Base-by-base conservation (phyloP, 2,329 filamentous ascomycete species). In the Diaporthe helianthi region DNA sequence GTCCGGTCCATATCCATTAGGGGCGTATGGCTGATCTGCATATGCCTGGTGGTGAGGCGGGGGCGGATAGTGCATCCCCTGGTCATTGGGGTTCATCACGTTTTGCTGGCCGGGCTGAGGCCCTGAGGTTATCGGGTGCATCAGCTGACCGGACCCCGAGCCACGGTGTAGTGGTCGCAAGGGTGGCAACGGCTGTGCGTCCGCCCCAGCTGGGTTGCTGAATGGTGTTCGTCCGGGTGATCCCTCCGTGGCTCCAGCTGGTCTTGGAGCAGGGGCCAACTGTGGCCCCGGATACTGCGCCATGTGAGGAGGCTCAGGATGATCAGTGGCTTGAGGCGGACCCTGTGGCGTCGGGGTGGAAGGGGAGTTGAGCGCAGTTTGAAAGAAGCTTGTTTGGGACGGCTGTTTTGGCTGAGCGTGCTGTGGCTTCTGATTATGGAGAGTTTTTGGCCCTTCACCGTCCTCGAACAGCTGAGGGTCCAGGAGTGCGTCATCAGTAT, bases 181-280 rank as follows among this genome's bases (percentile, higher is more conserved):
- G 13, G 65, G 44, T 13, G 70, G 68, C 36, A 71, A 31, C 15
- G 64, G 58, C n/a, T 68, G 60, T 26, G 47, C 31, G 1, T 71
- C 70, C 3, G 36, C 51, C 31, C 70, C 70, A 33, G 51, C 70
- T 9, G 70, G 68, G 29, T 70, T 70, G 31, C 68, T 70, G 49
- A 71, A 71, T 22, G 70, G 70, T 15, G 65, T 71, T 13, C 70
- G 70, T 33, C 68, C 70, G 4, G 70, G 70, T 15, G 70, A 71
- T 26, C 53, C 65, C 7, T 71, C 68, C 7, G 41, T 29, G 22
- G 19, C 46, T 33, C 38, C 51, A 41, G 46, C 17, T 22, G 60
- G 29, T 58, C 60, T 61, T 29, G 65, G 19, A 17, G 68, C 46
- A 22, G 58, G 22, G 15, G 64, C 70, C 36, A 55, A 5, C 2